These are phyloP conservation scores for Helianthus tuberosus DNA, from an alignment of 129 eudicot species.

Conservation along the genomic window DNA sequence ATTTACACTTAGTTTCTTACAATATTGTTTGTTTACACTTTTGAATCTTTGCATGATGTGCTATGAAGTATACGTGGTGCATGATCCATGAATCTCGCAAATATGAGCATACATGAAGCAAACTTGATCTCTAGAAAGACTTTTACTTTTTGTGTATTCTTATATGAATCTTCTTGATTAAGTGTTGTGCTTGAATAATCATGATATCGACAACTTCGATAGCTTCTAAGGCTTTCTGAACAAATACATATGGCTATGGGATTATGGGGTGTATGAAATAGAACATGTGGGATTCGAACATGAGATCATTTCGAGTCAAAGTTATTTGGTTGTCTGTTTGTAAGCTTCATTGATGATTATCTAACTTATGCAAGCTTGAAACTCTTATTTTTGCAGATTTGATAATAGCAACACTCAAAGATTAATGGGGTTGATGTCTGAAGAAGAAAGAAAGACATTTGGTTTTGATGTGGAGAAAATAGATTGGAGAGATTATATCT, in stretches of 20 bases:
- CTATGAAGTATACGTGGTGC: not conserved
- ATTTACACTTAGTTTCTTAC: not conserved
- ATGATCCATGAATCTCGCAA: not conserved
- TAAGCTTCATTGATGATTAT: not conserved
- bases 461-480: conserved; percentile 84
- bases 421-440: conserved; percentile 82
- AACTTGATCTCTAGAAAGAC: not conserved
- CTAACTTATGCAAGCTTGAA: not conserved
- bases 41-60: no score
- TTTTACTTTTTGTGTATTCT: not conserved
- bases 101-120: not conserved
- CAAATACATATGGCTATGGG: not conserved
- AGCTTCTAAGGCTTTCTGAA: no score
- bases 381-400: conserved; percentile 50
- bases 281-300: conserved; percentile 1
- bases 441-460: conserved; percentile 73
- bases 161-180: not conserved
- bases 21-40: not conserved
- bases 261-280: no score
- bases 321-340: not conserved
- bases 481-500: conserved; percentile 93
- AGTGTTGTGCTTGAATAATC: not conserved
- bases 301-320: conserved; percentile 1
- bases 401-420: conserved; percentile 81
- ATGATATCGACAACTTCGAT: not conserved